phyloP scores from a whole-genome alignment of 2,329 filamentous ascomycete genomes.

The Cytospora mali region DNA sequence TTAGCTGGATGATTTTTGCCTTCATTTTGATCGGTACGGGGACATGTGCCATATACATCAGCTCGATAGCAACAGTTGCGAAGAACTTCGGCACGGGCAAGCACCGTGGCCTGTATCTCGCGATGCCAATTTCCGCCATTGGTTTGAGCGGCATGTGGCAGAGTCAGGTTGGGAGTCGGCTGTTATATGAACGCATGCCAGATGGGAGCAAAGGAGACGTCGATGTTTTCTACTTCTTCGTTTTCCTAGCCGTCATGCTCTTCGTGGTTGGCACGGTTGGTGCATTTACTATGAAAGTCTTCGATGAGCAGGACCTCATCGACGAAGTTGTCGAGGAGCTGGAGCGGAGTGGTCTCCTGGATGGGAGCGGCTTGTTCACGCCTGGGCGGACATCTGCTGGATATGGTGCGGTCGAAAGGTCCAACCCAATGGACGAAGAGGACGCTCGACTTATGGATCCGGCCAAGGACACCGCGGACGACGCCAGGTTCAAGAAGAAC shows the following conservation, averaged over 20 bases:
- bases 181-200: conserved; percentile 70
- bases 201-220: conserved; percentile 67
- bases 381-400: conserved; percentile 44
- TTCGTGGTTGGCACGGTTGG: conserved; percentile 72
- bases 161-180: conserved; percentile 79
- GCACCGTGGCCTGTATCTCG: conserved; percentile 85
- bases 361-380: conserved; percentile 73
- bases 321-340: conserved; percentile 88
- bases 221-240: conserved; percentile 82
- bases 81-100: conserved; percentile 96
- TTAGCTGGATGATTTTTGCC: conserved; percentile 80
- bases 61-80: conserved; percentile 89
- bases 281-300: conserved; percentile 71
- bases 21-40: conserved; percentile 83
- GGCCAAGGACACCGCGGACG: conserved; percentile 44
- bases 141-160: conserved; percentile 95
- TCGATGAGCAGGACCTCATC: conserved; percentile 85
- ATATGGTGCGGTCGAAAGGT: conserved; percentile 63
- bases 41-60: conserved; percentile 87
- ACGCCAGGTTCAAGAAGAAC: conserved; percentile 72
- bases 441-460: conserved; percentile 45
- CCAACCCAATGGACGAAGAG: conserved; percentile 45
- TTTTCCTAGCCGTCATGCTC: conserved; percentile 79
- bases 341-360: conserved; percentile 83
- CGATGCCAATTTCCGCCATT: conserved; percentile 88